Evolutionary conservation across 192 early-diverging fungal species (phyloP).

Genomic region (Diversispora epigaea): DNA sequence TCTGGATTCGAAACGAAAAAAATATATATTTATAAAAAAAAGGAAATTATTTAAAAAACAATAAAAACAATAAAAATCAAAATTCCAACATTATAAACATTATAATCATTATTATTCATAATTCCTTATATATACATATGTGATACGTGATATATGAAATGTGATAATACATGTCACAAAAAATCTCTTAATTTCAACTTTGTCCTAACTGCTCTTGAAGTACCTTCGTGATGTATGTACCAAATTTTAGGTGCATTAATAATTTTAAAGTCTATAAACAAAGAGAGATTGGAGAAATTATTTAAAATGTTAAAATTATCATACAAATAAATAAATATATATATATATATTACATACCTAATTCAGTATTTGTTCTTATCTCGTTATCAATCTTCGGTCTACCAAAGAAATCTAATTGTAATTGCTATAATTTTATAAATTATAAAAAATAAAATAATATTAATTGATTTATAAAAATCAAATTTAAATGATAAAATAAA

Average conservation of each 20-base stretch:
- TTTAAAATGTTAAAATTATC: neutral
- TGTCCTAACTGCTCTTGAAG: neutral
- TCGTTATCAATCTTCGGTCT: neutral
- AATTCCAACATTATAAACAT: too few relatives aligned
- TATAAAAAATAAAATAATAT: neutral
- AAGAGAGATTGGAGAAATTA: neutral
- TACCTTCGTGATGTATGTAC: neutral
- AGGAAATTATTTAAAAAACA: too few relatives aligned
- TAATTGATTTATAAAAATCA: too few relatives aligned
- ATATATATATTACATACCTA: neutral
- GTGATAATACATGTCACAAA: too few relatives aligned
- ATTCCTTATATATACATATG: too few relatives aligned
- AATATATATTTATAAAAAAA: too few relatives aligned
- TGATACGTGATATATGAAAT: too few relatives aligned
- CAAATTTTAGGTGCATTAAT: neutral
- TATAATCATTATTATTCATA: too few relatives aligned
- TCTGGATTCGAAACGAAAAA: too few relatives aligned
- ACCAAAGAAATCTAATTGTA: conserved; percentile 16
- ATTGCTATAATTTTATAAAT: neutral
- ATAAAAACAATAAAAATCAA: too few relatives aligned
- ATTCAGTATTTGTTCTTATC: neutral
- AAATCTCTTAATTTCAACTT: neutral
- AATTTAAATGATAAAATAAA: too few relatives aligned
- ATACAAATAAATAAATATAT: neutral
- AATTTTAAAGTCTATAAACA: neutral